Percentiles rank a stretch among this genome's conserved stretches.
Conservation (phyloP, 495 filamentous ascomycete species). For the Astrocystis sublimbata region DNA sequence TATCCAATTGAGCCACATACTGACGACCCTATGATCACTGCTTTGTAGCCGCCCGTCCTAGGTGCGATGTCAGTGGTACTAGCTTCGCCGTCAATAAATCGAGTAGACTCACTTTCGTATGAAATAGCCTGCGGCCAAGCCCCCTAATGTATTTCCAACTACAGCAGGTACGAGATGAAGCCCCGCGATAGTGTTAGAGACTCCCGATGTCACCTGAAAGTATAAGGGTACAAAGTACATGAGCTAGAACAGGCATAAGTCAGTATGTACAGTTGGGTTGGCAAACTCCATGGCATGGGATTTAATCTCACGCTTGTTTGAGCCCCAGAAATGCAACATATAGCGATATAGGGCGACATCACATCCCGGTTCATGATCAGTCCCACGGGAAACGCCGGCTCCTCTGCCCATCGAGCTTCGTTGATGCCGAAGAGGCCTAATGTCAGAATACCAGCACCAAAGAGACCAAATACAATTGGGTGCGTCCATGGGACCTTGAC, state of each 20-base stretch:
- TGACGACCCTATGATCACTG: conserved; percentile 53
- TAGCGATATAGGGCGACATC: conserved; percentile 54
- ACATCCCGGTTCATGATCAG: conserved; percentile 59
- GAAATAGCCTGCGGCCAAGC: conserved; percentile 56
- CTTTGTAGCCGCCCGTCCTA: conserved; percentile 62
- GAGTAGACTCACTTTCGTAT: conserved; percentile 46
- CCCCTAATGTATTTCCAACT: conserved; percentile 64
- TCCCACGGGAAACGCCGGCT: conserved; percentile 64
- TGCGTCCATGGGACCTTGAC: conserved; percentile 58
- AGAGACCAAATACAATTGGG: conserved; percentile 41
- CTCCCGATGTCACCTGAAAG: conserved; percentile 62
- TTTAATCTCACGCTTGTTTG: conserved; percentile 38
- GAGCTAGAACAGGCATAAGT: conserved; percentile 33
- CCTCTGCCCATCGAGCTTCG: conserved; percentile 52
- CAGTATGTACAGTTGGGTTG: conserved; percentile 9
- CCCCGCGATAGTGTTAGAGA: conserved; percentile 59
- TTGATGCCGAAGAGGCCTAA: conserved; percentile 51
- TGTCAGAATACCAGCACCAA: conserved; percentile 35
- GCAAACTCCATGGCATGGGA: neutral
- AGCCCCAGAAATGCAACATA: conserved; percentile 54
- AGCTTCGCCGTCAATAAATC: neutral
- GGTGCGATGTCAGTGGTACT: neutral
- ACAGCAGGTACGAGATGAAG: conserved; percentile 66
- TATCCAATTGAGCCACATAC: conserved; percentile 54
- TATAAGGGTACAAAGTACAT: conserved; percentile 67